Evolutionary conservation across 306 rosid species (phyloP).

Genomic region (Ochetophila trinervis): DNA sequence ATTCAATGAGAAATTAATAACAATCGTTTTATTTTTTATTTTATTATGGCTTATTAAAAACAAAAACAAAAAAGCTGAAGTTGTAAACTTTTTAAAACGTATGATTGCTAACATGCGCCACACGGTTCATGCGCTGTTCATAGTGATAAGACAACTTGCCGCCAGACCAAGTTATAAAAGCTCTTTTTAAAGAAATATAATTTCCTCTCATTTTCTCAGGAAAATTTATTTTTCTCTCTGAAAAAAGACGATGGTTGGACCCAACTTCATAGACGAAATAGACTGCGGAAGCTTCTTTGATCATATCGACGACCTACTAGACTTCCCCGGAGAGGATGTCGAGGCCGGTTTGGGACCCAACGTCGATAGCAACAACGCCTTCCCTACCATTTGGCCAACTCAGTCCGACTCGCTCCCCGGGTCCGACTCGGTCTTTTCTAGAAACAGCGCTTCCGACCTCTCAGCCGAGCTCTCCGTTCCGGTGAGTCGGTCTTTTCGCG

Average conservation of each 20-base stretch:
- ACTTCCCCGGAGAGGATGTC: conserved; percentile 61
- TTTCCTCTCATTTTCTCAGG: conserved; percentile 30
- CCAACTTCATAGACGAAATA: conserved; percentile 67
- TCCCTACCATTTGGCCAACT: conserved; percentile 54
- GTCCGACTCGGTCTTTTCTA: conserved; percentile 62
- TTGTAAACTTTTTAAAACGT: no score
- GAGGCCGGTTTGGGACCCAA: conserved; percentile 37
- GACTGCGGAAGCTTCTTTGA: conserved; percentile 95
- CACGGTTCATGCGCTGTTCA: conserved; percentile 25
- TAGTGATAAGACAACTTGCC: background rate
- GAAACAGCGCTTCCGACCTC: conserved; percentile 60
- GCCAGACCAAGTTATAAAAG: background rate
- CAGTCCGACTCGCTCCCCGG: conserved; percentile 47
- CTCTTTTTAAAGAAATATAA: background rate
- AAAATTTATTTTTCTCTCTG: background rate
- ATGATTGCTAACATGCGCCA: conserved; percentile 37
- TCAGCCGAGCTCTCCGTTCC: conserved; percentile 92
- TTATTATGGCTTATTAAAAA: no score
- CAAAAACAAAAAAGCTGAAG: no score
- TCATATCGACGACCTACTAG: conserved; percentile 88
- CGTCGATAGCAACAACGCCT: conserved; percentile 36
- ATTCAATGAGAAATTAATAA: background rate
- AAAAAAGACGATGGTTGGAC: conserved; percentile 55
- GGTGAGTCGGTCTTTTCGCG: conserved; percentile 39
- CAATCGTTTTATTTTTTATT: no score